Evolutionary conservation across 192 early-diverging fungal species (phyloP).

Genomic region (Ambispora gerdemannii): DNA sequence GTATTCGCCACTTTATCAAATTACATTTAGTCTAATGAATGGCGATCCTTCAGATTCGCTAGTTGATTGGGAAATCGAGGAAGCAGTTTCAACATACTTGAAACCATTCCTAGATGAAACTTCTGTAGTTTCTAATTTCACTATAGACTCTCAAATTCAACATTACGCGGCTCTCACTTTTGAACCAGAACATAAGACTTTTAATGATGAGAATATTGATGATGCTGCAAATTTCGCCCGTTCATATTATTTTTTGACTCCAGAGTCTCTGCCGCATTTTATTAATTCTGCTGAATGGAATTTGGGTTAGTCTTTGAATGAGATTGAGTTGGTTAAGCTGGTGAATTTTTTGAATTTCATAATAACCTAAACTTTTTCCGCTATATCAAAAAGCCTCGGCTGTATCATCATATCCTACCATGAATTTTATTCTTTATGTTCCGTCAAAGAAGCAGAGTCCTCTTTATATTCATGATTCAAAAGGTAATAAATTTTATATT

Average conservation of each 20-base stretch:
- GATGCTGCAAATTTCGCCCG: conserved; percentile 22
- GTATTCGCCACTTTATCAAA: conserved; percentile 78
- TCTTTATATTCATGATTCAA: conserved; percentile 58
- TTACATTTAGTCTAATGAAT: conserved; percentile 85
- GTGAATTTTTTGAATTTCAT: too few relatives aligned
- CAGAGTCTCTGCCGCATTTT: conserved; percentile 81
- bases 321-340: too few relatives aligned
- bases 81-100: conserved; percentile 62
- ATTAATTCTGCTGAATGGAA: conserved; percentile 97
- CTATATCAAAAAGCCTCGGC: conserved; percentile 62
- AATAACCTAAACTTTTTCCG: background rate
- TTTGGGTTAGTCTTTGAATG: conserved; percentile 71
- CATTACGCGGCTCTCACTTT: conserved; percentile 79
- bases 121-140: conserved; percentile 67
- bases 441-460: conserved; percentile 68
- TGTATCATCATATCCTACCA: conserved; percentile 72
- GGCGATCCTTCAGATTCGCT: conserved; percentile 67
- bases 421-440: conserved; percentile 91
- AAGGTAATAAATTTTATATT: conserved; percentile 37
- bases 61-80: conserved; percentile 82
- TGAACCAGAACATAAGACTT: conserved; percentile 48
- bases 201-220: conserved; percentile 34
- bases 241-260: conserved; percentile 54
- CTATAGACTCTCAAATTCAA: conserved; percentile 80
- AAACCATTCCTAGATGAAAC: conserved; percentile 71